A percentile compares a stretch with the other conserved stretches of the same genome.
These are phyloP conservation scores for Leishmania major DNA, from an alignment of 208 protist genomes.

Conservation along the genomic window DNA sequence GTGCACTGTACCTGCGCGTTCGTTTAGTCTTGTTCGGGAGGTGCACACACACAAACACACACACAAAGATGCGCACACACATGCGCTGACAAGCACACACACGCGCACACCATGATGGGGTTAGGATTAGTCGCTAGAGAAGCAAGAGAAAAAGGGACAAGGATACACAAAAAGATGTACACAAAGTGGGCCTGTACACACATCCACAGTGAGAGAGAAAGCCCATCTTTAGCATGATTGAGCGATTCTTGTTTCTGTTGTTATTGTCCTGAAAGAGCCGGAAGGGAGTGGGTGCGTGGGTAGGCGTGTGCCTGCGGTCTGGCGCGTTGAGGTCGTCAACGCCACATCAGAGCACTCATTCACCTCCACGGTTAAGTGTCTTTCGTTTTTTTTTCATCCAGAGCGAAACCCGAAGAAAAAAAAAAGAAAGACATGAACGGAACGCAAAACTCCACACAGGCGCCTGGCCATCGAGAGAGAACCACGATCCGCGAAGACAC, in stretches of 20 bases:
- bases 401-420: neutral
- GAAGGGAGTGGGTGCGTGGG: too few relatives aligned
- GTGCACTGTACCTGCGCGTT: neutral
- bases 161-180: neutral
- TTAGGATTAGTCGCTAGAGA: neutral
- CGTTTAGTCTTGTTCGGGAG: neutral
- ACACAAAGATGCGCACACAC: neutral
- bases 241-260: constrained; percentile 1
- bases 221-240: constrained; percentile 1
- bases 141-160: neutral
- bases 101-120: neutral
- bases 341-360: neutral
- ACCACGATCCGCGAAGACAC: neutral
- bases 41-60: neutral
- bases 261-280: neutral
- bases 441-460: neutral
- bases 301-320: neutral
- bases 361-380: constrained; percentile 1
- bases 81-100: neutral
- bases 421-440: neutral
- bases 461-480: neutral
- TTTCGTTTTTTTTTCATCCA: constrained; percentile 1
- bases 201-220: neutral
- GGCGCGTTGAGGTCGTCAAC: neutral
- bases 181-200: neutral